phyloP scores from a whole-genome alignment of 257 asterid genomes.

The Lavandula angustifolia region DNA sequence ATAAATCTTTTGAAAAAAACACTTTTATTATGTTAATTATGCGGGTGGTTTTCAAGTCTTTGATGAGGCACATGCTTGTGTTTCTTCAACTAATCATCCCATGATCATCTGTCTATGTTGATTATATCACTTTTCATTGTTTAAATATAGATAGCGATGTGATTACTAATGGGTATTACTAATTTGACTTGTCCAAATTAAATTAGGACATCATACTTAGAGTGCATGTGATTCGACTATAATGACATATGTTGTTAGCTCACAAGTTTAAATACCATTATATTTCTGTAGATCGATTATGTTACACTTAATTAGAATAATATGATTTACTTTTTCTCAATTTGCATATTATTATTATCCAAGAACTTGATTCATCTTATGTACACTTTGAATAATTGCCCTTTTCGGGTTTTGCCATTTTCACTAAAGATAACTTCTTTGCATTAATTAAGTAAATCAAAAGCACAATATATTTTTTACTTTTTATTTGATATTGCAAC shows the following conservation, averaged over 20 bases:
- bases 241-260: too few species aligned
- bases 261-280: too few species aligned
- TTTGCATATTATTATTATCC: too few species aligned
- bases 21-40: not conserved
- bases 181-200: not conserved
- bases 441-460: constrained; percentile 20
- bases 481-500: constrained; percentile 32
- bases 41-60: not conserved
- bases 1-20: too few species aligned
- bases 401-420: not conserved
- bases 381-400: too few species aligned
- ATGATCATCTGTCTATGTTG: not conserved
- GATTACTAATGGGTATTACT: not conserved
- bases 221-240: too few species aligned
- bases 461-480: not conserved
- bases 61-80: constrained; percentile 30
- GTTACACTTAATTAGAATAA: too few species aligned
- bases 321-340: too few species aligned
- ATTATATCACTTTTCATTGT: not conserved
- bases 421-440: constrained; percentile 1
- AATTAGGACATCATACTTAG: too few species aligned
- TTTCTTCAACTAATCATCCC: constrained; percentile 28
- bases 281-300: too few species aligned
- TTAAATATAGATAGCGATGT: not conserved
- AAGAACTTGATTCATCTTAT: too few species aligned